These are phyloP conservation scores for Trypanosomatidae sp. DNA, from an alignment of 208 protist species.

Conservation along the genomic window DNA sequence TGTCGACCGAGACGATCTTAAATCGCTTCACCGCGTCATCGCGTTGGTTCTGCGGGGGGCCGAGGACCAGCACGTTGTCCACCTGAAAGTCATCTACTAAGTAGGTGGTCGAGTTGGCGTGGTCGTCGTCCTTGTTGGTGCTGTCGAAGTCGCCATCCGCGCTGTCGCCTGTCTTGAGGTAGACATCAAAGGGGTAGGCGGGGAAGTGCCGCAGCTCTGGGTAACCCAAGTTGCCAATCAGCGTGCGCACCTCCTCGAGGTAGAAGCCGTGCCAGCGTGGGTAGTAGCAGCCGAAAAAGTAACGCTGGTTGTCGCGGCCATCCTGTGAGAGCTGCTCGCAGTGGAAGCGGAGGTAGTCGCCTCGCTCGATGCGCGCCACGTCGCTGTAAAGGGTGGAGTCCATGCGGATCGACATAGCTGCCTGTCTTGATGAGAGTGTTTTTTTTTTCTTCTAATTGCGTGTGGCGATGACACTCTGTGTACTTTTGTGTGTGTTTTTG, in stretches of 20 bases:
- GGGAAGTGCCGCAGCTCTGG: slow-evolving; percentile 71
- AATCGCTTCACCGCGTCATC: slow-evolving; percentile 82
- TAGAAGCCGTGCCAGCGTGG: slow-evolving; percentile 91
- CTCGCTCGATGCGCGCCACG: slow-evolving; percentile 71
- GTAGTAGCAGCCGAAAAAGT: slow-evolving; percentile 91
- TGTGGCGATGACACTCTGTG: no score
- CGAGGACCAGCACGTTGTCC: slow-evolving; percentile 53
- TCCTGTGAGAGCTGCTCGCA: slow-evolving; percentile 81
- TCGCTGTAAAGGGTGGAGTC: slow-evolving; percentile 84
- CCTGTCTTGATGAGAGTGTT: no score
- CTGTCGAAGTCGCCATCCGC: no score
- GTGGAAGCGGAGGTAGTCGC: slow-evolving; percentile 82
- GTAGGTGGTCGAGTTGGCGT: slow-evolving; percentile 45
- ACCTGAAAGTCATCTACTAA: slow-evolving; percentile 86
- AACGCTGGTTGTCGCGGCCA: slow-evolving; percentile 72
- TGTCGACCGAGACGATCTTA: slow-evolving; percentile 83
- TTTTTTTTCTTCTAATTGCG: no score
- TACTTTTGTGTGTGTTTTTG: no score
- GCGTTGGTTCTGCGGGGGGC: slow-evolving; percentile 76
- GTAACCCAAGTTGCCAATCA: slow-evolving; percentile 84
- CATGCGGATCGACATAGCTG: slow-evolving; percentile 82
- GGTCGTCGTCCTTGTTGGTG: slow-evolving; percentile 43
- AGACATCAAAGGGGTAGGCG: slow-evolving; percentile 84
- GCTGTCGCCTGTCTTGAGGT: no score
- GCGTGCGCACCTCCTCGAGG: slow-evolving; percentile 84